Conservation (phyloP, 768 basidiomycete genomes). For the Termitomyces sp. region DNA sequence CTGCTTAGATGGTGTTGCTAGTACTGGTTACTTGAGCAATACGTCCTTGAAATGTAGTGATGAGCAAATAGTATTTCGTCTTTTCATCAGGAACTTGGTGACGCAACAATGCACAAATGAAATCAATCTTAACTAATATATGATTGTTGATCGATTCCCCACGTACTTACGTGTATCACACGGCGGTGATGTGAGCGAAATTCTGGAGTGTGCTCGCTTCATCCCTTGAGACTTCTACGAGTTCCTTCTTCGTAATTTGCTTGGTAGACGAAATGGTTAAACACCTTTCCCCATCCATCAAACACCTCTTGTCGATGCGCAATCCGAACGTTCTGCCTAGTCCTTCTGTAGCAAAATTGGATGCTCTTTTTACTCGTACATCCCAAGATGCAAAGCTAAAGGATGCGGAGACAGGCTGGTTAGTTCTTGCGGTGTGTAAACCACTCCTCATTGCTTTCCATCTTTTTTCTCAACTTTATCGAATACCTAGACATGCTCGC, state of each 20-base stretch:
- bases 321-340: constrained; percentile 55
- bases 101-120: neutral
- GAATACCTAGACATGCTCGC: constrained; percentile 65
- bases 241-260: neutral
- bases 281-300: constrained; percentile 60
- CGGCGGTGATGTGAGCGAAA: neutral
- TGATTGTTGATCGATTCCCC: neutral
- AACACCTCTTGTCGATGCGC: constrained; percentile 65
- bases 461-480: constrained; percentile 7
- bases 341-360: constrained; percentile 49
- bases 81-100: neutral
- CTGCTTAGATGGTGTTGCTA: constrained; percentile 11
- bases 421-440: constrained; percentile 60
- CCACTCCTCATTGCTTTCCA: constrained; percentile 14
- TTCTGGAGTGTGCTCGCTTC: neutral
- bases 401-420: constrained; percentile 73
- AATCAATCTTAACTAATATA: too few relatives aligned
- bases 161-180: neutral
- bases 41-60: constrained; percentile 11
- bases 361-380: constrained; percentile 54
- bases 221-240: neutral
- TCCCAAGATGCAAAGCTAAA: constrained; percentile 57
- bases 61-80: constrained; percentile 8
- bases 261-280: constrained; percentile 27
- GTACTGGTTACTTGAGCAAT: constrained; percentile 16